Conservation (phyloP, 805 yeast species). For the Zygoascus biomembranicola region DNA sequence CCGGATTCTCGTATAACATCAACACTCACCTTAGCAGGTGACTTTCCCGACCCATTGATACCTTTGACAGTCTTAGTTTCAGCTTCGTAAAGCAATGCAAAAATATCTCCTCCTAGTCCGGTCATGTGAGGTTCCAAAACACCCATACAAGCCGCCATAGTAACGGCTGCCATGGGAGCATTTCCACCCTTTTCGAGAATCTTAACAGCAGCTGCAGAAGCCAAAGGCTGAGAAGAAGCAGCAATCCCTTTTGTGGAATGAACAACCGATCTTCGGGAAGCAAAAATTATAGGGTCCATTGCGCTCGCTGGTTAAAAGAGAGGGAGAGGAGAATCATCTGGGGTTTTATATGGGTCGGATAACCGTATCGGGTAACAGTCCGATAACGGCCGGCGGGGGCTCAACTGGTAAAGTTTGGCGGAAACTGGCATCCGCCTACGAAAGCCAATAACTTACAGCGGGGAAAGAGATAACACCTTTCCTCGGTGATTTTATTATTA, state of each 20-base stretch:
- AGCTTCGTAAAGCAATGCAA: conserved; percentile 50
- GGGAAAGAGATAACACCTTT: no score
- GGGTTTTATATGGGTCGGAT: background rate
- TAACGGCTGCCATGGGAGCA: conserved; percentile 37
- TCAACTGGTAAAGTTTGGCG: no score
- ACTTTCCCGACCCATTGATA: conserved; percentile 67
- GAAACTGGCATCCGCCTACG: background rate
- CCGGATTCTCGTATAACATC: conserved; percentile 41
- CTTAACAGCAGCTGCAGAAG: conserved; percentile 63
- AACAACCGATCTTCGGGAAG: conserved; percentile 64
- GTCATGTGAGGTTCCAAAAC: conserved; percentile 34
- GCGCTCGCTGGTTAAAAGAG: background rate
- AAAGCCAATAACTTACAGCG: no score
- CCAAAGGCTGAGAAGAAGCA: conserved; percentile 68
- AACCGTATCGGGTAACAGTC: background rate
- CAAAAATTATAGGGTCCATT: conserved; percentile 5
- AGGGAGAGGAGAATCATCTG: background rate
- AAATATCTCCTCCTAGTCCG: conserved; percentile 38
- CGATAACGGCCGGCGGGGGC: background rate
- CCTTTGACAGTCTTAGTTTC: conserved; percentile 48
- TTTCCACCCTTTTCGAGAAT: conserved; percentile 68
- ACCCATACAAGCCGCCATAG: conserved; percentile 33
- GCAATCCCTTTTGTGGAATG: conserved; percentile 68
- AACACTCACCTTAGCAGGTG: conserved; percentile 44
- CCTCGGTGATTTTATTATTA: no score